phyloP scores from a whole-genome alignment of 768 basidiomycete genomes.

The Suillus sp. region DNA sequence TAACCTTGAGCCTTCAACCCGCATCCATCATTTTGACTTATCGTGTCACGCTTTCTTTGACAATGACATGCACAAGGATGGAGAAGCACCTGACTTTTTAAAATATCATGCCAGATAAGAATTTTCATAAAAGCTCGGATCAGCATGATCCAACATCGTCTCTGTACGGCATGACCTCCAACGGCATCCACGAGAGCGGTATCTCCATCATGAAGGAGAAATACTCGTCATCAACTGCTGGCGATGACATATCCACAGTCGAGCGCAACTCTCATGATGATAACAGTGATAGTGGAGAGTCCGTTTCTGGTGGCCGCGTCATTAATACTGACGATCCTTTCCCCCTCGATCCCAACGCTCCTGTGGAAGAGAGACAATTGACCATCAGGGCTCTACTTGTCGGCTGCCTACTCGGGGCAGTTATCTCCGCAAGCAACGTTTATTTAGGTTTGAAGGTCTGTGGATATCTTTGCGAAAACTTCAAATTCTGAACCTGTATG shows the following conservation, averaged over 20 bases:
- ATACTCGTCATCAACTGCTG: constrained; percentile 10
- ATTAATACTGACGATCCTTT: constrained; percentile 42
- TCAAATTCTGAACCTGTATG: background rate
- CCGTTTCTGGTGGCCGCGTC: constrained; percentile 1
- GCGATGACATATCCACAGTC: constrained; percentile 12
- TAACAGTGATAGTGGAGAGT: background rate
- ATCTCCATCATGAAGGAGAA: background rate
- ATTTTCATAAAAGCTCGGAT: constrained; percentile 11
- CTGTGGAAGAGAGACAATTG: constrained; percentile 43
- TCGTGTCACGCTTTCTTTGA: background rate
- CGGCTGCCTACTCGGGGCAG: constrained; percentile 51
- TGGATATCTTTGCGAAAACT: background rate
- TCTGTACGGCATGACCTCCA: background rate
- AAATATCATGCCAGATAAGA: constrained; percentile 8
- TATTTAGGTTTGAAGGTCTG: constrained; percentile 61
- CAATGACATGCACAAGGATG: constrained; percentile 2
- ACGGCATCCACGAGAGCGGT: constrained; percentile 12
- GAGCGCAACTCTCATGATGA: constrained; percentile 14
- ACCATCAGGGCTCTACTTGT: constrained; percentile 51
- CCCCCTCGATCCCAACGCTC: constrained; percentile 50
- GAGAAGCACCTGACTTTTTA: constrained; percentile 7
- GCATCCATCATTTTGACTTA: background rate
- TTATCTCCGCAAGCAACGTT: constrained; percentile 64
- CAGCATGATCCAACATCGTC: background rate
- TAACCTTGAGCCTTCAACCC: background rate